Evolutionary conservation across 2,329 filamentous ascomycete genomes (phyloP), one percentile per base, ranked within the genome.

Genomic region (Microcyclosporella mali): DNA sequence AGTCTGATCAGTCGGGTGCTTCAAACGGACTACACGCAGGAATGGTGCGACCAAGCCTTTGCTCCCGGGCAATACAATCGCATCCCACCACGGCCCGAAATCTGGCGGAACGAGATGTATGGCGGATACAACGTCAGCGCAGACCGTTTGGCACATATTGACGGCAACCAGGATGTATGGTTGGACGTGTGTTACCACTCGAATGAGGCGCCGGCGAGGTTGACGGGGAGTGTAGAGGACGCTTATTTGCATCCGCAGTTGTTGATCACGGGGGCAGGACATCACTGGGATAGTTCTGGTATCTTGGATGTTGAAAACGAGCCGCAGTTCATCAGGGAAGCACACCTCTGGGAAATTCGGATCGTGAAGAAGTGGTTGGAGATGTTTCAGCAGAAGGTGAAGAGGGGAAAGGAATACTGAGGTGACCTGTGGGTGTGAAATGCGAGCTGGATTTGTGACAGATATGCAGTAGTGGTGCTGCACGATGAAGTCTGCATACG

Each of bases 331-430:
- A 73, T 88, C 3, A 69, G 67, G 3, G 70, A 79, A n/a, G 72
- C 76, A 1, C 84, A 88, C 58, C 57, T 66, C 33, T 66, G 75
- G 52, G 71, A 84, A 52, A 67, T 78, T 14, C 65, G 69, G 32
- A 83, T 84, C 60, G 83, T 86, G 11, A 70, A 73, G 53, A 72
- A 69, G 34, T 88, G 84, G 84, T 54, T 88, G 63, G 55, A 71
- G 50, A 42, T 49, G 43, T 51, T 43, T 18, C 15, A 45, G 17
- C 25, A 43, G 31, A 40, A 40, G 8, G 9, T 4, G 32, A 30
- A 27, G 34, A 34, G 18, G 33, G 33, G 21, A 9, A 25, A 25
- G 21, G 21, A 9, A 9, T 25, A 25, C 9, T 25, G 21, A 25
- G 21, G 21, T n/a, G n/a, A n/a, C n/a, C n/a, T n/a, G n/a, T n/a